Evolutionary conservation across 192 early-diverging fungal genomes (phyloP), one percentile per base, ranked within the genome.

Genomic region (Mortierella hygrophila): DNA sequence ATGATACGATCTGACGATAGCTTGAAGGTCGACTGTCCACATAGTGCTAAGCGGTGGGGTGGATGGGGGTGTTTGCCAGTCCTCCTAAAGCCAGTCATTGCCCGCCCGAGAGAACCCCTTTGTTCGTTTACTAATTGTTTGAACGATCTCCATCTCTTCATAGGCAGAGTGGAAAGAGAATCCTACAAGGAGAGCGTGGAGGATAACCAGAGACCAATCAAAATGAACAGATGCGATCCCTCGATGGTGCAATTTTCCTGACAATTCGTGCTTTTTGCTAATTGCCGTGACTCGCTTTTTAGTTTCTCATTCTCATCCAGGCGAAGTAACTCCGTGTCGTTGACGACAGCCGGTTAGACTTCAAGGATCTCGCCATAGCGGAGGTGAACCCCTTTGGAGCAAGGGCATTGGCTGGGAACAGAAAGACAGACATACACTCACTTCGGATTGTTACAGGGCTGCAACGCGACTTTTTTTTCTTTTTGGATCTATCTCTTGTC

Each of bases 201-300:
- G 26, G 23, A 29, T 11, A 65, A 11, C 29, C n/a, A 29, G 29
- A 65, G 26, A 65, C 60, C 60, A 65, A 65, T 65, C 60, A 65
- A 11, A 65, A 35, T 65, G 29, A 10, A 65, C 60, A 65, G 60
- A 65, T 65, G 60, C 60, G 60, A 65, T 65, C 26, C 60, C 60
- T 65, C 60, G 60, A 65, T 65, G 60, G 60, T 65, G 60, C 60
- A 65, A 65, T 65, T 65, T 65, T 32, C 23, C 29, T 10, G 26
- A 65, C 60, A 65, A 65, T 65, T 65, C 60, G 60, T 65, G 60
- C 60, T 65, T 65, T 65, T 65, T 65, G 60, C 26, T 2, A 26
- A 26, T 29, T 65, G 9, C 7, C 26, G 60, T 65, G 60, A 65
- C 60, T 65, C 29, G 60, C 32, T 65, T 10, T 65, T 65, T 11